These are phyloP conservation scores for Aureobasidium sp. DNA, from an alignment of 2,329 filamentous ascomycete genomes.

Conservation along the genomic window DNA sequence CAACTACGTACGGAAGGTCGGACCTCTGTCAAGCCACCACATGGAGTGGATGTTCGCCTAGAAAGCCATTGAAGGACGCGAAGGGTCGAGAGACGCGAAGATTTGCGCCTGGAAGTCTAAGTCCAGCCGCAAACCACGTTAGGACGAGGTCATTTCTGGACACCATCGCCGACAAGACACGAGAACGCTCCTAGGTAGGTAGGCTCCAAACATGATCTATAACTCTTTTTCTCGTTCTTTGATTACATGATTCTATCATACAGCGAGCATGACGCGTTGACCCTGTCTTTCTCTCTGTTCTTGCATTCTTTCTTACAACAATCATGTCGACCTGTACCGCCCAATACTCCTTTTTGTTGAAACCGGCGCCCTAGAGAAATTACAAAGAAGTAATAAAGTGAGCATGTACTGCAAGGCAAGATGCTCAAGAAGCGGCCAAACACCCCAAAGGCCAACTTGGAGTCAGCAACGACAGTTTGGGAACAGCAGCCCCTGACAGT, in stretches of 20 bases:
- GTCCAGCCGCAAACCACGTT: background rate
- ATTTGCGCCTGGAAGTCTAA: background rate
- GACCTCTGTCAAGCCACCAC: background rate
- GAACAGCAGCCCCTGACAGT: background rate
- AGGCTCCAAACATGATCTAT: background rate
- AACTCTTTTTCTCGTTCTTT: slow-evolving; percentile 13
- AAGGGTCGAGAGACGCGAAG: background rate
- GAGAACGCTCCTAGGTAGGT: background rate
- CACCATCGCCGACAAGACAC: background rate
- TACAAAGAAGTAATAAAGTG: slow-evolving; percentile 14
- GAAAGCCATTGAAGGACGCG: background rate
- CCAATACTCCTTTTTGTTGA: slow-evolving; percentile 10
- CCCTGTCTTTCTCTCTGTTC: background rate
- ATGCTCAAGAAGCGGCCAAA: slow-evolving; percentile 6
- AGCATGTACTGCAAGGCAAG: background rate
- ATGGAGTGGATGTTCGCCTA: background rate
- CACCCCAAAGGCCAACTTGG: background rate
- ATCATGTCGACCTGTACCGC: slow-evolving; percentile 10
- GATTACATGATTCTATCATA: slow-evolving; percentile 16
- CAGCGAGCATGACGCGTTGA: slow-evolving; percentile 15
- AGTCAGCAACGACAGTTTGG: background rate
- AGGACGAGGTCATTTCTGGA: background rate
- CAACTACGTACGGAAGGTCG: background rate
- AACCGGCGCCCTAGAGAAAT: slow-evolving; percentile 6
- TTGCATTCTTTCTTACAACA: slow-evolving; percentile 11